Percentiles rank a stretch among this genome's conserved stretches.
Evolutionary conservation across 2,329 filamentous ascomycete genomes (phyloP).

Genomic region (Stemphylium beticola): DNA sequence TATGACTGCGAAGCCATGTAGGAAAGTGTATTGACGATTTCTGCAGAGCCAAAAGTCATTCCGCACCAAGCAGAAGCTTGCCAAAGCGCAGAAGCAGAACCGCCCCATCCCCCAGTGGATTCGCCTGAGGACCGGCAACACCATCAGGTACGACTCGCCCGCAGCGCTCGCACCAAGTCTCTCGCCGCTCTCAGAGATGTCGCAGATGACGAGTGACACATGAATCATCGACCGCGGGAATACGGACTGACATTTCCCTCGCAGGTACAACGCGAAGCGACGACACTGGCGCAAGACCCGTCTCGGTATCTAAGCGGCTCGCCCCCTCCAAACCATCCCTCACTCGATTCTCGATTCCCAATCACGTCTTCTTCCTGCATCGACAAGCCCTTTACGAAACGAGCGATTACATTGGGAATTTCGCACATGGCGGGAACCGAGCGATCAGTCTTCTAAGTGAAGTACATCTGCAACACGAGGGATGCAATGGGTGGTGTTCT

Average conservation of each 20-base stretch:
- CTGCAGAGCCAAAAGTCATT: conserved; percentile 98
- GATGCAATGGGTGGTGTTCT: conserved; percentile 32
- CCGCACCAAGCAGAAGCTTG: conserved; percentile 99
- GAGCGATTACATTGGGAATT: conserved; percentile 38
- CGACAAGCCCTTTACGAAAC: conserved; percentile 28
- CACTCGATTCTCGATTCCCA: conserved; percentile 45
- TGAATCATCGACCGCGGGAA: background rate
- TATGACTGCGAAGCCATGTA: background rate
- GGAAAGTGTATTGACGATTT: conserved; percentile 16
- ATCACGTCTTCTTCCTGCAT: conserved; percentile 29
- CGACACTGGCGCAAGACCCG: conserved; percentile 99
- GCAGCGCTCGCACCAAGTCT: background rate
- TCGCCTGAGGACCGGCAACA: conserved; percentile 96
- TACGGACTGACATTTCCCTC: conserved; percentile 18
- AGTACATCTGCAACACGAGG: conserved; percentile 31
- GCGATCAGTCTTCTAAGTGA: conserved; percentile 33
- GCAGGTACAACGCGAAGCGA: conserved; percentile 99
- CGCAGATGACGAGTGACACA: background rate
- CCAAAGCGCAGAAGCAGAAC: conserved; percentile 99
- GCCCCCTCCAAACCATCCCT: conserved; percentile 48
- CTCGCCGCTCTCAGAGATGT: conserved; percentile 3
- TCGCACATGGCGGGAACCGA: conserved; percentile 36
- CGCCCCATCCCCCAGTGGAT: conserved; percentile 99
- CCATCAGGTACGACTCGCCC: conserved; percentile 82
- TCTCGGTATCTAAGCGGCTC: conserved; percentile 89